phyloP scores from a whole-genome alignment of 2,329 filamentous ascomycete species.

The Pleochaeta shiraiana region DNA sequence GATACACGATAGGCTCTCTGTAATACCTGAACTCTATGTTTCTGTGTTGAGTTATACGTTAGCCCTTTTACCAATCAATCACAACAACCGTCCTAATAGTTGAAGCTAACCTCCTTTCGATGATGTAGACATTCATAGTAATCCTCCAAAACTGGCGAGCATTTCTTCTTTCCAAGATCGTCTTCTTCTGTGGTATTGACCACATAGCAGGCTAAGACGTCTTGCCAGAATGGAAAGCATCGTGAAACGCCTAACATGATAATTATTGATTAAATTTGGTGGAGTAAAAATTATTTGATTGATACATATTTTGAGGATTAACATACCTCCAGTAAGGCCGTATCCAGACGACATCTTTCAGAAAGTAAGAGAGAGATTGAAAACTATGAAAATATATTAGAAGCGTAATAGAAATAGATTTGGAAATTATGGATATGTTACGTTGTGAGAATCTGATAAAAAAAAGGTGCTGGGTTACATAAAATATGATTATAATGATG shows the following conservation, averaged over 20 bases:
- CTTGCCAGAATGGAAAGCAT: slow-evolving; percentile 99
- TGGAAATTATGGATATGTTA: not conserved
- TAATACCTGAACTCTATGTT: slow-evolving; percentile 52
- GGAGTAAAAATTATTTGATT: not conserved
- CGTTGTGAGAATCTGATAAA: too few species aligned
- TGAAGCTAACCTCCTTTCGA: slow-evolving; percentile 74
- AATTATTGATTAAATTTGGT: slow-evolving; percentile 12
- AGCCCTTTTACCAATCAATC: slow-evolving; percentile 1
- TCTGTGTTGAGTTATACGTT: slow-evolving; percentile 22
- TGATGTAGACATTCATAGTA: slow-evolving; percentile 99
- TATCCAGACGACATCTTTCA: slow-evolving; percentile 55
- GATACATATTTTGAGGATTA: not conserved
- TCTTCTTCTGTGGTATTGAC: slow-evolving; percentile 71
- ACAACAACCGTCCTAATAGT: too few species aligned
- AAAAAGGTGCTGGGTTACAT: too few species aligned
- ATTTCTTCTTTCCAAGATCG: slow-evolving; percentile 68
- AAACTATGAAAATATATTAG: not conserved
- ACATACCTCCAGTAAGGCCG: slow-evolving; percentile 58
- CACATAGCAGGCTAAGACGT: slow-evolving; percentile 95
- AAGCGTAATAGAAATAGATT: not conserved
- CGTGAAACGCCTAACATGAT: slow-evolving; percentile 26
- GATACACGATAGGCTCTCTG: slow-evolving; percentile 72
- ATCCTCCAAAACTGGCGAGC: slow-evolving; percentile 66
- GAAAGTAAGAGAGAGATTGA: not conserved
- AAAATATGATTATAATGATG: too few species aligned